These are phyloP conservation scores for Pyrenula massariospora DNA, from an alignment of 495 filamentous ascomycete species.

Conservation along the genomic window DNA sequence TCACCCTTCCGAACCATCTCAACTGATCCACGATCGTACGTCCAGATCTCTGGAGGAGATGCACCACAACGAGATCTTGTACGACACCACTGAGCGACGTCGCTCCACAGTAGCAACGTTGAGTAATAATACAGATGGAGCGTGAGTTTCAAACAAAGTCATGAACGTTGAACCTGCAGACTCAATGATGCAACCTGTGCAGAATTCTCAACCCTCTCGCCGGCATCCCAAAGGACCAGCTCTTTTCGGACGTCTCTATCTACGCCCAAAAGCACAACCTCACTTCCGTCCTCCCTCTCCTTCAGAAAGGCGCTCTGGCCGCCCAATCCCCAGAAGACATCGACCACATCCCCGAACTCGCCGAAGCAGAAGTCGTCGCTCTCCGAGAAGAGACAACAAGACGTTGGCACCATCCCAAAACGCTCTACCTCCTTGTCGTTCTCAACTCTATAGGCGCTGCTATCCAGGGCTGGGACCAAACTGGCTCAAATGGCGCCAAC, in stretches of 20 bases:
- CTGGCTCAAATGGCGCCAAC: conserved; percentile 70
- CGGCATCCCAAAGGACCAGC: conserved; percentile 38
- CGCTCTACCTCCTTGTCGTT: conserved; percentile 50
- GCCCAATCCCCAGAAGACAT: conserved; percentile 38
- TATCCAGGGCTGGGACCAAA: conserved; percentile 39
- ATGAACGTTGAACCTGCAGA: too few relatives aligned
- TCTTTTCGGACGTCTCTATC: conserved; percentile 43
- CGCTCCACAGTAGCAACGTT: too few relatives aligned
- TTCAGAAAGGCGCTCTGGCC: conserved; percentile 55
- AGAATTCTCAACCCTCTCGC: conserved; percentile 39
- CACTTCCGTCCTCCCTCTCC: conserved; percentile 41
- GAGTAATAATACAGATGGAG: too few relatives aligned
- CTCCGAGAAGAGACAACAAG: conserved; percentile 46
- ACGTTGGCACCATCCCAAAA: conserved; percentile 49
- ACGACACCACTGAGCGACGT: too few relatives aligned
- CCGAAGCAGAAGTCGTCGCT: conserved; percentile 36
- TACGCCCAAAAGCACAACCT: conserved; percentile 46
- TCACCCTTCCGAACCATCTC: too few relatives aligned
- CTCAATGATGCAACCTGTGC: too few relatives aligned
- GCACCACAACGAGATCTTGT: too few relatives aligned
- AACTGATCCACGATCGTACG: too few relatives aligned
- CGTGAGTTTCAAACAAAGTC: too few relatives aligned
- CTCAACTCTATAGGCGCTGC: conserved; percentile 44
- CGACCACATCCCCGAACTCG: conserved; percentile 36
- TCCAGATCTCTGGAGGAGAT: too few relatives aligned